Evolutionary conservation across 345 rosid species (phyloP).

Genomic region (Acer saccharum): DNA sequence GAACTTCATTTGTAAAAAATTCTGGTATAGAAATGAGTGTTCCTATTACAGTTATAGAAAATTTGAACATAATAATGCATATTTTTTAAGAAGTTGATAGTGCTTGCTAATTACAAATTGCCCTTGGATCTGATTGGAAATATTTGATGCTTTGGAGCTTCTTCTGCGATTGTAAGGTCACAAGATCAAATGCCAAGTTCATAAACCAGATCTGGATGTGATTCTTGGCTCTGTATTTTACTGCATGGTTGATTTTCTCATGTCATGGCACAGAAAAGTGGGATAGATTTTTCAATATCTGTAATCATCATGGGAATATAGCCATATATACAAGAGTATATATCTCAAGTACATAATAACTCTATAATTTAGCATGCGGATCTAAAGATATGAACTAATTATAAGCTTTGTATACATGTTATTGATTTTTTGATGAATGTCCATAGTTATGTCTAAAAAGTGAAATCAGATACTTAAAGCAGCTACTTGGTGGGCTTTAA

Average conservation of each 20-base stretch:
- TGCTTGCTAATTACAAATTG: not conserved
- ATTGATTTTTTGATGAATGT: conserved; percentile 3
- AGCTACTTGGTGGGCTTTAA: not conserved
- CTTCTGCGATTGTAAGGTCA: conserved; percentile 24
- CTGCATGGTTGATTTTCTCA: not conserved
- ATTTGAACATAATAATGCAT: not conserved
- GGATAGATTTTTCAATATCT: not conserved
- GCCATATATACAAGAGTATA: not conserved
- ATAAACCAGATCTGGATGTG: conserved; percentile 16
- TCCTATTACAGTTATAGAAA: no score
- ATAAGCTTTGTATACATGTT: not conserved
- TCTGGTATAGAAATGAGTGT: no score
- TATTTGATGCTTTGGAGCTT: conserved; percentile 28
- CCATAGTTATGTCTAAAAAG: not conserved
- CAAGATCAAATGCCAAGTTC: conserved; percentile 25
- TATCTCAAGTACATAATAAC: not conserved
- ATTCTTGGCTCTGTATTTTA: not conserved
- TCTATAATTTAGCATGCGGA: not conserved
- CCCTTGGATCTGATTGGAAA: conserved; percentile 19
- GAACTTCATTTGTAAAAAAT: no score
- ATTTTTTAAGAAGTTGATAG: not conserved
- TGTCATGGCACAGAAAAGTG: not conserved
- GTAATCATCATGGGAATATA: not conserved
- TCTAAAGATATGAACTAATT: not conserved
- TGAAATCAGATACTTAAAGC: not conserved